Evolutionary conservation across 345 rosid genomes (phyloP).

Genomic region (Eutrema yunnanense): DNA sequence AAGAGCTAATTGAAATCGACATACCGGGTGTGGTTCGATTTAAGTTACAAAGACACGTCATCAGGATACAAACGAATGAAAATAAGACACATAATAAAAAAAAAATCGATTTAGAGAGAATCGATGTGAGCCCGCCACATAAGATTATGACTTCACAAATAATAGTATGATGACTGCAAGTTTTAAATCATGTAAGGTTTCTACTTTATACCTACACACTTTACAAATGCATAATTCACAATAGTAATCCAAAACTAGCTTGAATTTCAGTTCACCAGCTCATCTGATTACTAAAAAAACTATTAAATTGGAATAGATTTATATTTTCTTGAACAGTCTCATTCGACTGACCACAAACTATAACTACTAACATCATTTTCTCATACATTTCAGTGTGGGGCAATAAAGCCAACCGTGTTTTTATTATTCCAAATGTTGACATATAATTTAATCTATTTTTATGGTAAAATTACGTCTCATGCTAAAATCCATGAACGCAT

Average conservation of each 20-base stretch:
- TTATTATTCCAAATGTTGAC: conserved; percentile 13
- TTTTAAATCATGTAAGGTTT: background rate
- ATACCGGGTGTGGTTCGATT: too few species aligned
- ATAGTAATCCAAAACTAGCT: conserved; percentile 1
- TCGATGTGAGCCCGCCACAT: too few species aligned
- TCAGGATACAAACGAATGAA: too few species aligned
- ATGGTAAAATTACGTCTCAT: conserved; percentile 2
- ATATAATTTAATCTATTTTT: background rate
- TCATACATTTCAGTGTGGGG: conserved; percentile 29
- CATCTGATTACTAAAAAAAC: background rate
- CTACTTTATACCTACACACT: background rate
- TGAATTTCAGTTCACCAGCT: background rate
- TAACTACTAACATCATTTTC: conserved; percentile 27
- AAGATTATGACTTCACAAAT: too few species aligned
- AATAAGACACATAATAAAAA: too few species aligned
- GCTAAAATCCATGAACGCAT: conserved; percentile 22
- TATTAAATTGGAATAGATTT: background rate
- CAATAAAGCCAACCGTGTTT: conserved; percentile 17
- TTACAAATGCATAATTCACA: background rate
- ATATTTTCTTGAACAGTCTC: conserved; percentile 9
- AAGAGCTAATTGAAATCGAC: too few species aligned
- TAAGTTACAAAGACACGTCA: too few species aligned
- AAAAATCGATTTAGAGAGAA: too few species aligned
- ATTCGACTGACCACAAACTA: conserved; percentile 34
- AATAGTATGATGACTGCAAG: background rate